These are phyloP conservation scores for Juncus inflexus DNA, from an alignment of 176 grass and related monocot species.

Conservation along the genomic window DNA sequence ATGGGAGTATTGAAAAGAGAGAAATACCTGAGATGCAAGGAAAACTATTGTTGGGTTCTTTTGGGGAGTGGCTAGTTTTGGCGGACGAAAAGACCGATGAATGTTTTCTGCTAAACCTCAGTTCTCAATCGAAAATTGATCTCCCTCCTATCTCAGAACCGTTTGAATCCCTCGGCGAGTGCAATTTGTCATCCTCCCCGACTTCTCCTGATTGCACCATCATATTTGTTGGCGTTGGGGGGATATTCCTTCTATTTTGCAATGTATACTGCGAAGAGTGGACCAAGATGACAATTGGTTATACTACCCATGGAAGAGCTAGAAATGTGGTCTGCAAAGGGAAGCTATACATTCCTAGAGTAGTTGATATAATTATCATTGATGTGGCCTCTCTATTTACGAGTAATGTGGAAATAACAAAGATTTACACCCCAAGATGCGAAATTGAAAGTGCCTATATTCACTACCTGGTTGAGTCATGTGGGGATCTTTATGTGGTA, in stretches of 20 bases:
- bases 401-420: conserved; percentile 5
- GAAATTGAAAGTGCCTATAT: neutral
- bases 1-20: conserved; percentile 3
- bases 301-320: neutral
- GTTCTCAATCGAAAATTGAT: neutral
- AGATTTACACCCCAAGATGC: neutral
- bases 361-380: neutral
- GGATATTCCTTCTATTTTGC: conserved; percentile 19
- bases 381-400: neutral
- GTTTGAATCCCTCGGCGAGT: neutral
- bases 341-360: conserved; percentile 3
- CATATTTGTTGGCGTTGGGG: conserved; percentile 14
- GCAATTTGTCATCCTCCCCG: conserved; percentile 8
- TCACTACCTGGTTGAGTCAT: conserved; percentile 13
- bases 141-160: neutral
- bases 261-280: conserved; percentile 8
- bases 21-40: conserved; percentile 3
- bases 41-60: neutral
- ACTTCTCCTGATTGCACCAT: conserved; percentile 16
- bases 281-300: conserved; percentile 9
- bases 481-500: conserved; percentile 16
- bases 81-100: neutral
- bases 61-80: conserved; percentile 21
- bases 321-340: conserved; percentile 5
- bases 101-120: conserved; percentile 4